Conservation (phyloP, 768 basidiomycete genomes). For the Calvatia gigantea region DNA sequence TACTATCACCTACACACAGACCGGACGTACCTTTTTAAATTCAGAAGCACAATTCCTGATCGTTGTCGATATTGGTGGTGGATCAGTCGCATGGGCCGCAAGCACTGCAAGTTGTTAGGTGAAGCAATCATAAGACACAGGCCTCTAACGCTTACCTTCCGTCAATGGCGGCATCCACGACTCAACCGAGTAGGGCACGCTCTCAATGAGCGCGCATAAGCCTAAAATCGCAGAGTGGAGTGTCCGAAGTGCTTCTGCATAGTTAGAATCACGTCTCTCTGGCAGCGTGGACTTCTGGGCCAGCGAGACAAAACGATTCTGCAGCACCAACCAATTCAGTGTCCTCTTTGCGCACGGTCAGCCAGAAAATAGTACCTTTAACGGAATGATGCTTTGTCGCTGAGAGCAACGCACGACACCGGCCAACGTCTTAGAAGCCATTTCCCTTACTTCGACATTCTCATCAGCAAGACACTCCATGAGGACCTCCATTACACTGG, state of each 20-base stretch:
- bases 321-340: not conserved
- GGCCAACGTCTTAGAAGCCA: constrained; percentile 82
- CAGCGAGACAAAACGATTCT: constrained; percentile 80
- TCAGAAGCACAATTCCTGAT: constrained; percentile 84
- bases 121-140: constrained; percentile 6
- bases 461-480: constrained; percentile 84
- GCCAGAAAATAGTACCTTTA: constrained; percentile 52
- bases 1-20: constrained; percentile 11
- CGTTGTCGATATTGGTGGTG: constrained; percentile 86
- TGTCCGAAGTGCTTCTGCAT: constrained; percentile 67
- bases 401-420: constrained; percentile 91
- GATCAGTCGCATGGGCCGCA: constrained; percentile 77
- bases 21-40: constrained; percentile 69
- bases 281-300: constrained; percentile 64
- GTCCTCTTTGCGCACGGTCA: not conserved
- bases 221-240: constrained; percentile 91
- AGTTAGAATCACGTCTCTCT: constrained; percentile 61
- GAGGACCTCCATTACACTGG: constrained; percentile 77
- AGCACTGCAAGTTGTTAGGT: constrained; percentile 43
- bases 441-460: constrained; percentile 91
- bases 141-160: constrained; percentile 48
- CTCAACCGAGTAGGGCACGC: constrained; percentile 93
- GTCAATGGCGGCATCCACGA: constrained; percentile 84
- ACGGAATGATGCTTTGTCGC: constrained; percentile 75
- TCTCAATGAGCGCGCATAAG: constrained; percentile 85